These are phyloP conservation scores for Chalciporus pseudorubinellus DNA, from an alignment of 768 basidiomycete species.

Conservation along the genomic window DNA sequence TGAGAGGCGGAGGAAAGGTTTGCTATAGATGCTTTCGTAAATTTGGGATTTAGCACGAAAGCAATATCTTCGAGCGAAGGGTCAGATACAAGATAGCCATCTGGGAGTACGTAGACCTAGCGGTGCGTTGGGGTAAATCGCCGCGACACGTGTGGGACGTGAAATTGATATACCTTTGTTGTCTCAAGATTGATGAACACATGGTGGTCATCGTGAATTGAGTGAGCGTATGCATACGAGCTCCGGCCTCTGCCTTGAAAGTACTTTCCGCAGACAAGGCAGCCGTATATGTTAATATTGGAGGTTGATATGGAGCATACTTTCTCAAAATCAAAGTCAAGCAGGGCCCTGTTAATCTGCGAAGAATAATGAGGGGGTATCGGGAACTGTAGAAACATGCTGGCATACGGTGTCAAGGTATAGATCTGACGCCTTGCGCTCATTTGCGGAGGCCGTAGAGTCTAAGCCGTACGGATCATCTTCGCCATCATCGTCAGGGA, in stretches of 20 bases:
- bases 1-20: conserved; percentile 56
- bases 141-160: conserved; percentile 16
- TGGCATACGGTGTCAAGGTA: conserved; percentile 88
- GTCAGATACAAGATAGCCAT: conserved; percentile 95
- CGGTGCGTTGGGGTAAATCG: conserved; percentile 15
- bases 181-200: conserved; percentile 97
- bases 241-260: conserved; percentile 95
- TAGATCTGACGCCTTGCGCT: conserved; percentile 67
- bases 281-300: conserved; percentile 97
- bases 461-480: conserved; percentile 29
- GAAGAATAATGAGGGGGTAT: conserved; percentile 20
- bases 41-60: conserved; percentile 85
- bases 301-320: conserved; percentile 95
- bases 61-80: conserved; percentile 96
- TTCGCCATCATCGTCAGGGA: conserved; percentile 23
- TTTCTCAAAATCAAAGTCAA: conserved; percentile 99
- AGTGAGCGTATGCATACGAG: conserved; percentile 94
- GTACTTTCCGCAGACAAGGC: conserved; percentile 97
- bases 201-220: conserved; percentile 97
- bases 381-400: conserved; percentile 12
- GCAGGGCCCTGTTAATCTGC: conserved; percentile 84
- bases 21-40: conserved; percentile 58
- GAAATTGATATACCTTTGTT: conserved; percentile 63
- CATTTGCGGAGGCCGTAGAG: conserved; percentile 20
- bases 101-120: conserved; percentile 95